Evolutionary conservation across 345 rosid species (phyloP).

Genomic region (Clarkia xantiana): DNA sequence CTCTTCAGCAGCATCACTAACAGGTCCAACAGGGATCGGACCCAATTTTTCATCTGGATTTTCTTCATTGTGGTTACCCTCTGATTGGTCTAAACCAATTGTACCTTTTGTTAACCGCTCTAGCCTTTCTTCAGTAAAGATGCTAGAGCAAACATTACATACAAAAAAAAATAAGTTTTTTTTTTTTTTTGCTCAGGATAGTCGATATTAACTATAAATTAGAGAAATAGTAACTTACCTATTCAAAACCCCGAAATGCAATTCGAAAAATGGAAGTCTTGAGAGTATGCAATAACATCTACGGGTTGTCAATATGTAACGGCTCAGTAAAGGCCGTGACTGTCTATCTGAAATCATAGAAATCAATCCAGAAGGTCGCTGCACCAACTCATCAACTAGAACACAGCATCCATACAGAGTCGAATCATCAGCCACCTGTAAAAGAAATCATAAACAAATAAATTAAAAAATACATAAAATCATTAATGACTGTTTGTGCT

Average conservation of each 20-base stretch:
- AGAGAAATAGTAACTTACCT: slow-evolving; percentile 23
- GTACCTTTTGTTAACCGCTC: slow-evolving; percentile 56
- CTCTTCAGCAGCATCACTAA: slow-evolving; percentile 19
- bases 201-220: no score
- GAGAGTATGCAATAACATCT: slow-evolving; percentile 97
- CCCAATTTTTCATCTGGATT: slow-evolving; percentile 13
- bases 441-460: slow-evolving; percentile 6
- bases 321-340: slow-evolving; percentile 53
- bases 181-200: no score
- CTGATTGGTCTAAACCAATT: slow-evolving; percentile 32
- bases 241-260: slow-evolving; percentile 81
- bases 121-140: slow-evolving; percentile 83
- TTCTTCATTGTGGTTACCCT: slow-evolving; percentile 19
- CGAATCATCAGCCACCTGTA: slow-evolving; percentile 82
- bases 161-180: no score
- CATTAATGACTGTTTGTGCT: no score
- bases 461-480: neutral
- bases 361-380: slow-evolving; percentile 86
- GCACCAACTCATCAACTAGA: slow-evolving; percentile 78
- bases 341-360: slow-evolving; percentile 60
- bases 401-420: slow-evolving; percentile 88
- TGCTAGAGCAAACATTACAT: slow-evolving; percentile 28
- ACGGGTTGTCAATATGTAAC: slow-evolving; percentile 59
- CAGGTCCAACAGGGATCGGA: slow-evolving; percentile 8
- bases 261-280: slow-evolving; percentile 83